Conservation (phyloP, 2,329 filamentous ascomycete genomes). For the Verticillium tricorpus region DNA sequence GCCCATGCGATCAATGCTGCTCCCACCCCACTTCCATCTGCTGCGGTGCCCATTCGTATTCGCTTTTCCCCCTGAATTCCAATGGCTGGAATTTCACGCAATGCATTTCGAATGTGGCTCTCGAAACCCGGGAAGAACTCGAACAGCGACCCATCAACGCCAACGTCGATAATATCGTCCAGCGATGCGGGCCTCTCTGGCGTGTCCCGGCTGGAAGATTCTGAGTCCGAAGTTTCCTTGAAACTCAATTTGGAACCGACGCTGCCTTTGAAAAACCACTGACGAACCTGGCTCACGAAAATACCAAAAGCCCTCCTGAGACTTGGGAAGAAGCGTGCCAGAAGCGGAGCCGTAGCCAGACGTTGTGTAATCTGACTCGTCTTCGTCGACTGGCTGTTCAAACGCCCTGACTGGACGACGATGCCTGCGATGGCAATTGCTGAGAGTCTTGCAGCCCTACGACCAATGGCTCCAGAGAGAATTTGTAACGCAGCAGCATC, state of each 20-base stretch:
- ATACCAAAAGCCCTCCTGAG: not conserved
- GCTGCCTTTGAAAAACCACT: not conserved
- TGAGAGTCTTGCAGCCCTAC: slow-evolving; percentile 16
- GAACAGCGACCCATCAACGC: slow-evolving; percentile 67
- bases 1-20: slow-evolving; percentile 61
- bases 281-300: not conserved
- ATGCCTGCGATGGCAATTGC: slow-evolving; percentile 17
- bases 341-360: not conserved
- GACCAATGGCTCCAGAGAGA: slow-evolving; percentile 35
- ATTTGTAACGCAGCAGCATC: slow-evolving; percentile 60
- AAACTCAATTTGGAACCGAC: not conserved
- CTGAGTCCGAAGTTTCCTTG: not conserved
- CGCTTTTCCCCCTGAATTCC: slow-evolving; percentile 57
- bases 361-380: not conserved
- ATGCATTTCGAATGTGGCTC: slow-evolving; percentile 56
- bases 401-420: slow-evolving; percentile 14
- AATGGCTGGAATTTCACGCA: slow-evolving; percentile 58
- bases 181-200: not conserved
- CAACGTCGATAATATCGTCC: slow-evolving; percentile 53
- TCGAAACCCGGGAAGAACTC: slow-evolving; percentile 71
- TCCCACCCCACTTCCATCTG: slow-evolving; percentile 61
- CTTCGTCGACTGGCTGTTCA: not conserved
- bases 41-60: slow-evolving; percentile 66
- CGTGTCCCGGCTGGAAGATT: not conserved
- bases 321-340: not conserved